Evolutionary conservation across 2,329 filamentous ascomycete species (phyloP), one percentile per base, ranked within the genome.

Genomic region (Immersiporthe knoxdaviesiana): DNA sequence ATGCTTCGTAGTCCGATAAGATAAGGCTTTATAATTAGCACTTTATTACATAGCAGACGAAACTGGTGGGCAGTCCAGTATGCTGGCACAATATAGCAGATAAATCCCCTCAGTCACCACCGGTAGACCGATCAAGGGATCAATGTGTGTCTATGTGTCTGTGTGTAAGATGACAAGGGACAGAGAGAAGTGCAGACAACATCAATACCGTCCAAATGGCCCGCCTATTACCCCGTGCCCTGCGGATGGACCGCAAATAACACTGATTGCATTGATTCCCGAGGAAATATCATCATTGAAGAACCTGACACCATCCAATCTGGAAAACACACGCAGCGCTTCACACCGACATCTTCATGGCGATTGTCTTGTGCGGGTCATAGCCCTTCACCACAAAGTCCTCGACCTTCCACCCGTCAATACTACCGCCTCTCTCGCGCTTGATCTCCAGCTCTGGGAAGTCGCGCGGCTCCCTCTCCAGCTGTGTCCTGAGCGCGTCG

Each of bases 331-430:
- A 37, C 11, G 12, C 41, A 7, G 16, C 12, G 21, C 0, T 47
- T 71, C 74, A 94, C 69, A 98, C 95, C 77, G 93, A 97, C 96
- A 99, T 99, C 84, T 98, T 97, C 96, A 99, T 99, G 59, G 92
- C 87, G 81, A 99, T 97, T 6, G 87, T 87, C 83, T 94, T 95
- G 79, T 97, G 93, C 68, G 96, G 95, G 63, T 94, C 88, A 79
- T 99, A 99, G 0, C 91, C 94, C 76, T 92, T 85, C 7, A 99
- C 87, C 69, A 91, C 89, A 78, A 99, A 95, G 71, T 99, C 94
- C 73, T 97, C 93, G 1, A 89, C 84, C 78, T 88, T 90, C 94
- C 96, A 98, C 1, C 93, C 93, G 78, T 99, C 96, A 75, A 98
- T 93, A 73, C 87, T 91, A 1, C 91, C 90, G 0, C 89, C 88